Evolutionary conservation across 2,329 filamentous ascomycete genomes (phyloP).

Genomic region (Claviceps lovelessii): DNA sequence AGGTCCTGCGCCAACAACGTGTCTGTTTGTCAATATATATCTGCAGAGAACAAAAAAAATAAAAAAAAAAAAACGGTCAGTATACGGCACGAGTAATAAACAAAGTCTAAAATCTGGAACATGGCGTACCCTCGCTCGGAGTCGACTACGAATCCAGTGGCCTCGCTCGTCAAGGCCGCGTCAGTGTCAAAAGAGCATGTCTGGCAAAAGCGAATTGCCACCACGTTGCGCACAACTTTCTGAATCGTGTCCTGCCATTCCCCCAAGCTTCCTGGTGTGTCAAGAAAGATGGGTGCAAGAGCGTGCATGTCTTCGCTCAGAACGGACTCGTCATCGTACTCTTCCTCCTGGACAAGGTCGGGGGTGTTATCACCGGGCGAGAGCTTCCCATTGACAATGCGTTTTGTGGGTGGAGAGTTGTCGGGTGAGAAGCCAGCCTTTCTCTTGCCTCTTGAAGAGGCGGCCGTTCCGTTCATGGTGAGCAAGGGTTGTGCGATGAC

Average conservation of each 20-base stretch:
- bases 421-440: conserved; percentile 33
- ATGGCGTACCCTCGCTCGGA: conserved; percentile 62
- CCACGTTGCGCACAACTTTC: conserved; percentile 83
- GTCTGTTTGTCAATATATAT: conserved; percentile 76
- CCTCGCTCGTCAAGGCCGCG: conserved; percentile 80
- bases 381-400: conserved; percentile 31
- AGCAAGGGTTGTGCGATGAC: background rate
- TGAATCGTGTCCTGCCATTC: conserved; percentile 97
- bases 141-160: conserved; percentile 95
- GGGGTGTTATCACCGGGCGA: conserved; percentile 36
- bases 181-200: conserved; percentile 98
- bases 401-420: conserved; percentile 21
- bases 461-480: conserved; percentile 30
- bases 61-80: background rate
- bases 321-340: conserved; percentile 28
- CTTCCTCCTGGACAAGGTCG: conserved; percentile 21
- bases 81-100: background rate
- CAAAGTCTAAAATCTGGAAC: background rate
- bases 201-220: conserved; percentile 98
- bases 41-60: conserved; percentile 16
- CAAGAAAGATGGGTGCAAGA: conserved; percentile 20
- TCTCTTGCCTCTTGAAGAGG: conserved; percentile 34
- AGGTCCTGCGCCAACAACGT: conserved; percentile 87
- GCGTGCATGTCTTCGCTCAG: conserved; percentile 25
- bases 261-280: conserved; percentile 24